Evolutionary conservation across 2,329 filamentous ascomycete species (phyloP).

Genomic region (Fusarium anthophilum): DNA sequence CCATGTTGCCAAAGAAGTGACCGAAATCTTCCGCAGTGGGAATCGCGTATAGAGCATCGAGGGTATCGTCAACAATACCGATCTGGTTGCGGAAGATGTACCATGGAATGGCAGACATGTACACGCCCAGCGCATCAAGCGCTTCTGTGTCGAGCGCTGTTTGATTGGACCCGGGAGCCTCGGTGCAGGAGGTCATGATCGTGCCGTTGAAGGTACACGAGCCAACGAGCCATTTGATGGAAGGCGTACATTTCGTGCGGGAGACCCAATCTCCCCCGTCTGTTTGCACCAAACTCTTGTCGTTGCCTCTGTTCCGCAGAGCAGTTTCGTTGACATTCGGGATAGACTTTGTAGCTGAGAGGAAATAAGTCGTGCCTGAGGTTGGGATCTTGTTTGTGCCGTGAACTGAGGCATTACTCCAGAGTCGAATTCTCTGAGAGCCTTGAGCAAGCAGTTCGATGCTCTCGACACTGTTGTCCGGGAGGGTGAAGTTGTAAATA

Average conservation of each 20-base stretch:
- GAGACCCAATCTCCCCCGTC: slow-evolving; percentile 31
- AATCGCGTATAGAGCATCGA: slow-evolving; percentile 32
- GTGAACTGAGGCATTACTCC: slow-evolving; percentile 11
- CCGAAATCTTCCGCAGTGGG: slow-evolving; percentile 28
- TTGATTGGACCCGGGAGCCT: neutral
- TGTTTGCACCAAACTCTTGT: slow-evolving; percentile 25
- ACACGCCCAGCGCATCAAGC: slow-evolving; percentile 12
- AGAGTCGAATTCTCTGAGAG: slow-evolving; percentile 17
- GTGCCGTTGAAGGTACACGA: slow-evolving; percentile 34
- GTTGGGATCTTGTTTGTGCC: slow-evolving; percentile 18
- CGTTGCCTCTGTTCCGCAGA: slow-evolving; percentile 4
- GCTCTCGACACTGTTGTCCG: slow-evolving; percentile 16
- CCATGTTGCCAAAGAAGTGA: slow-evolving; percentile 37
- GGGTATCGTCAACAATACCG: slow-evolving; percentile 25
- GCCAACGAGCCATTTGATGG: slow-evolving; percentile 21
- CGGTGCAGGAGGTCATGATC: slow-evolving; percentile 21
- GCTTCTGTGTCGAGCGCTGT: slow-evolving; percentile 27
- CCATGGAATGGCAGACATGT: slow-evolving; percentile 39
- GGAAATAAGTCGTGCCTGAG: slow-evolving; percentile 18
- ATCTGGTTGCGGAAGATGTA: slow-evolving; percentile 28
- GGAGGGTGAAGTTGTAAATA: slow-evolving; percentile 34
- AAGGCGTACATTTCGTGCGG: slow-evolving; percentile 29
- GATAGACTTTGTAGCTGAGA: slow-evolving; percentile 25
- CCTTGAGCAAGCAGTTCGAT: slow-evolving; percentile 13
- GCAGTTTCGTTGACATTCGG: slow-evolving; percentile 32